Percentiles rank a stretch among this genome's conserved stretches.
These are phyloP conservation scores for Blastocystis hominis DNA, from an alignment of 352 stramenopile genomes.

Conservation along the genomic window DNA sequence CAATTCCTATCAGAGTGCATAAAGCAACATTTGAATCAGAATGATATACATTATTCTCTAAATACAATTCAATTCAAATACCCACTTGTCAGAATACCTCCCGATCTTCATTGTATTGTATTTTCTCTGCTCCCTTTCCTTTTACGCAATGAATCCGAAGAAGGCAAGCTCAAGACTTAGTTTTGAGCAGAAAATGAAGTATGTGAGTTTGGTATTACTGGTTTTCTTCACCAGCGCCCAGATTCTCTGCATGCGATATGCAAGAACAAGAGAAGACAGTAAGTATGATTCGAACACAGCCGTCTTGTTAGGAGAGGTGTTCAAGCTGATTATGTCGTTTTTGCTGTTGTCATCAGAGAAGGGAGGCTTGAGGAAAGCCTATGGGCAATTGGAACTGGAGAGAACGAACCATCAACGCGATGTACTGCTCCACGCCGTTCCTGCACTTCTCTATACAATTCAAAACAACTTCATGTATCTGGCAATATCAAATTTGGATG, in stretches of 20 bases:
- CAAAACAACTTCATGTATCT: slow-evolving; percentile 79
- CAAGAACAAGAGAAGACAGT: slow-evolving; percentile 57
- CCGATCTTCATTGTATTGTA: no score
- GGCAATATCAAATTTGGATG: slow-evolving; percentile 74
- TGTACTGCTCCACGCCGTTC: slow-evolving; percentile 71
- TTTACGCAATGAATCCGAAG: neutral
- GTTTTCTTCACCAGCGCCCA: slow-evolving; percentile 66
- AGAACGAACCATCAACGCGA: slow-evolving; percentile 66
- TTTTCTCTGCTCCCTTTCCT: no score
- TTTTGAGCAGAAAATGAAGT: slow-evolving; percentile 59
- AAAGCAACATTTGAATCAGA: no score
- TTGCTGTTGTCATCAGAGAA: slow-evolving; percentile 42
- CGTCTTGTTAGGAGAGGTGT: slow-evolving; percentile 67
- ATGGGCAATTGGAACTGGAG: slow-evolving; percentile 59
- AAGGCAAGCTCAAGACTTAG: neutral
- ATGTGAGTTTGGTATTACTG: slow-evolving; percentile 63
- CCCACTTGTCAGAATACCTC: no score
- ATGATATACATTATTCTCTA: no score
- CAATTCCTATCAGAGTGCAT: no score
- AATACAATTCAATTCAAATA: no score
- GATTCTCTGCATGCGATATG: slow-evolving; percentile 66
- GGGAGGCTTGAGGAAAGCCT: neutral
- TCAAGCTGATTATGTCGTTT: slow-evolving; percentile 71
- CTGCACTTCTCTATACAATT: slow-evolving; percentile 73
- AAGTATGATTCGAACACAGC: slow-evolving; percentile 75